Base-by-base conservation (phyloP, 352 stramenopile species). In the Globisporangium parvum region DNA sequence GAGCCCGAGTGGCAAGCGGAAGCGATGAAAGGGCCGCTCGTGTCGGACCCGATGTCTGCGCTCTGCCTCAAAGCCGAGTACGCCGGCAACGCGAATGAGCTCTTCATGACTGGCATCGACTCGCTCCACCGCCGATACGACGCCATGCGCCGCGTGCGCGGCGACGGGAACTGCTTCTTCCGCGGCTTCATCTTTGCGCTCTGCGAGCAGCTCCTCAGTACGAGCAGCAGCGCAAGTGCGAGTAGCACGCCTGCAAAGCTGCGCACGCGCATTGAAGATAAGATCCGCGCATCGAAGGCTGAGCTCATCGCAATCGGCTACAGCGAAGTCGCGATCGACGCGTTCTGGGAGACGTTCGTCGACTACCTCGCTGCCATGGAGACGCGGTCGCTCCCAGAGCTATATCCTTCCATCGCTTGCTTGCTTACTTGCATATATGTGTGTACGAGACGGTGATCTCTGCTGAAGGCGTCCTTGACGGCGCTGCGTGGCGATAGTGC, bases 151-250 rank as follows among this genome's bases (percentile, higher is more conserved):
- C 82, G 81, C 41, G 87, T 97, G 51, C 83, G 88, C 14, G 85
- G 88, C 26, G 88, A 97, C 62, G 88, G 88, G 51, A 97, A 97
- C 66, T 97, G 88, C 65, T 97, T 97, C 68, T 97, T 96, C 66
- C 84, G 88, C 15, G 80, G 73, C 12, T 93, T 97, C 62, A 87
- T 95, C 54, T 97, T 96, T 60, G 80, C 80, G 23, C 69, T 95
- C 42, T 93, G 92, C 51, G 88, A 96, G 60, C 66, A 79, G 41
- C 62, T 94, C 31, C 51, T 95, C 39, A 62, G 46, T 20, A 52
- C 6, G 17, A 51, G n/a, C 6, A 31, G 6, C 3, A 46, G 20
- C 23, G 26, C 4, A n/a, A 23, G 5, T 11, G 42, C 12, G 1
- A 35, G 18, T 3, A 52, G 58, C 3, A 54, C 71, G 4, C 60